Evolutionary conservation across 108 stramenopile species (phyloP).

Genomic region (Skeletonema costatum): DNA sequence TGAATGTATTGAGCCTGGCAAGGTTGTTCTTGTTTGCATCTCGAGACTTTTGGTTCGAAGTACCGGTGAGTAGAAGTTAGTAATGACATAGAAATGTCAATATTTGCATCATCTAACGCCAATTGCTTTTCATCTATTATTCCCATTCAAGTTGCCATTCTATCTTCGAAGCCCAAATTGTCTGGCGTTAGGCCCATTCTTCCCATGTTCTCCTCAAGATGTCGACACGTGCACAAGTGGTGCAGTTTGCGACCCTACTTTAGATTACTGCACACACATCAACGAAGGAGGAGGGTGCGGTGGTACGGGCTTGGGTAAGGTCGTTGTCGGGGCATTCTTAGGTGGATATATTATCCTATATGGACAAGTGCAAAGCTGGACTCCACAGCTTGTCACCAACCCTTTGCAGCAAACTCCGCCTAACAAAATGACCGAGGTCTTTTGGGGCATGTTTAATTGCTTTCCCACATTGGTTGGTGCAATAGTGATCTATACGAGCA

Average conservation of each 20-base stretch:
- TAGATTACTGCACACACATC: conserved; percentile 61
- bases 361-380: conserved; percentile 93
- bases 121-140: background rate
- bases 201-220: conserved; percentile 44
- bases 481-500: conserved; percentile 59
- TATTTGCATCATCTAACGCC: background rate
- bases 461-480: conserved; percentile 67
- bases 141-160: conserved; percentile 66
- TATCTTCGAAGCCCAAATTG: conserved; percentile 87
- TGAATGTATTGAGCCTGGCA: conserved; percentile 86
- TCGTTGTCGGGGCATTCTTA: conserved; percentile 88
- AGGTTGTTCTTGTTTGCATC: conserved; percentile 92
- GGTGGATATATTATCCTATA: conserved; percentile 95
- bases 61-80: conserved; percentile 56
- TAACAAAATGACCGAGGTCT: conserved; percentile 85
- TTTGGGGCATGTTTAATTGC: conserved; percentile 86
- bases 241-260: conserved; percentile 58
- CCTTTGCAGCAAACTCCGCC: conserved; percentile 83
- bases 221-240: conserved; percentile 58
- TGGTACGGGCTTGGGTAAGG: conserved; percentile 69
- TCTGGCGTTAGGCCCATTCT: conserved; percentile 61
- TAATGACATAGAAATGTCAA: background rate
- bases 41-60: conserved; percentile 97
- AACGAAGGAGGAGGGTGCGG: conserved; percentile 87
- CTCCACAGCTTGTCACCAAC: conserved; percentile 90